Conservation (phyloP, 148 eudicot species). For the Cornus florida region DNA sequence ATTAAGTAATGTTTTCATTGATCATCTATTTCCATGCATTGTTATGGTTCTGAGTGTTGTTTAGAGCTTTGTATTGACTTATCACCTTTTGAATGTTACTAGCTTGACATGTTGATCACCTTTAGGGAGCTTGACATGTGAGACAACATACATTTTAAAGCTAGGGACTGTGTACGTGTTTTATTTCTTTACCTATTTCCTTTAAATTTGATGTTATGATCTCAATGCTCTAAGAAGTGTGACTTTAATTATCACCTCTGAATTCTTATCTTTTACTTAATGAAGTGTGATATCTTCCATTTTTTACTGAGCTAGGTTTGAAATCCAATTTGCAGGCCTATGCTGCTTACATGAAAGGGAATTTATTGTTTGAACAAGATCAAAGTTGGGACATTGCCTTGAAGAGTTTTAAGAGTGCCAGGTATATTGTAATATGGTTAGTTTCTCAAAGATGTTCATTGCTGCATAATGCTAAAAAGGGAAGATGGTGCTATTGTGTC, state of each 20-base stretch:
- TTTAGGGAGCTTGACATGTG: too few relatives aligned
- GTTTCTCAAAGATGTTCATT: background rate
- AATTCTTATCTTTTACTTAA: background rate
- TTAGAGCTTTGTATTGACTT: too few relatives aligned
- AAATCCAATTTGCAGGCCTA: constrained; percentile 62
- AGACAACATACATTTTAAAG: too few relatives aligned
- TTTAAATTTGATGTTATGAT: background rate
- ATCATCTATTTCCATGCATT: too few relatives aligned
- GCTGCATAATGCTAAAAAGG: background rate
- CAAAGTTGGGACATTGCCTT: constrained; percentile 88
- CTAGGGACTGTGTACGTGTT: too few relatives aligned
- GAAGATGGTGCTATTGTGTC: background rate
- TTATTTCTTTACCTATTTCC: background rate
- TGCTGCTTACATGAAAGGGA: constrained; percentile 89
- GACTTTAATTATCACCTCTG: background rate
- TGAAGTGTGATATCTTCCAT: background rate
- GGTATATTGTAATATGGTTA: constrained; percentile 41
- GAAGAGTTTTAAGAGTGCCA: constrained; percentile 90
- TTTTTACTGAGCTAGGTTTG: constrained; percentile 5
- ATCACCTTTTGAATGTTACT: too few relatives aligned
- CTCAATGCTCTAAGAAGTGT: constrained; percentile 1
- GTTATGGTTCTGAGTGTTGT: too few relatives aligned
- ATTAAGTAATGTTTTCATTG: too few relatives aligned
- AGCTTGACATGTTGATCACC: too few relatives aligned
- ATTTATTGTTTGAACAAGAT: constrained; percentile 85